Percentiles rank a stretch among this genome's conserved stretches.
phyloP scores from a whole-genome alignment of 179 eudicot genomes.

The Silene coronaria region DNA sequence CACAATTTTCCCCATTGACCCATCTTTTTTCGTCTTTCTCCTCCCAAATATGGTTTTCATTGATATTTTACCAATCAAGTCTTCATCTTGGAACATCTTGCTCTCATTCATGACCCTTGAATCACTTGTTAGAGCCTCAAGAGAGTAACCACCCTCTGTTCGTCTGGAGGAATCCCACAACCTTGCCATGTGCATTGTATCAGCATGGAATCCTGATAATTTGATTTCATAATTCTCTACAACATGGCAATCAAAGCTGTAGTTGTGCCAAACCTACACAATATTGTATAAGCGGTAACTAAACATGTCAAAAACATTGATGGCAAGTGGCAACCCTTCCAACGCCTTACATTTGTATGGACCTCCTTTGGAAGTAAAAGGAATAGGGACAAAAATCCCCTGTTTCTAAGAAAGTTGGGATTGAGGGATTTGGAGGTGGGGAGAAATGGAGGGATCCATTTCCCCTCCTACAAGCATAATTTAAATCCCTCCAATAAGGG shows the following conservation, averaged over 20 bases:
- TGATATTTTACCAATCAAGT: conserved; percentile 68
- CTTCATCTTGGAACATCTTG: conserved; percentile 31
- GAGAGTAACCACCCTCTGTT: conserved; percentile 83
- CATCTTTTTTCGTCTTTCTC: conserved; percentile 76
- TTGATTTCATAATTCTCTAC: conserved; percentile 77
- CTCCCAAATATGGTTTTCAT: conserved; percentile 90
- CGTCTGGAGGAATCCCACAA: conserved; percentile 90
- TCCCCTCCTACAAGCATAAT: neutral
- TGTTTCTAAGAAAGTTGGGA: neutral
- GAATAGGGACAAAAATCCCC: neutral
- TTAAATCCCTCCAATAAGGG: neutral
- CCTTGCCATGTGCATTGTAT: conserved; percentile 99
- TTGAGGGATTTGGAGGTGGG: neutral
- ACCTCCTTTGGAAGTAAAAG: neutral
- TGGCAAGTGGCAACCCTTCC: neutral
- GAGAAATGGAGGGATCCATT: neutral
- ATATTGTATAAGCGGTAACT: conserved; percentile 8
- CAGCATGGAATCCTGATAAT: conserved; percentile 85
- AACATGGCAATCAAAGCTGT: conserved; percentile 94
- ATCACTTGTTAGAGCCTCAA: conserved; percentile 84
- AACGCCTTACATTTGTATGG: neutral
- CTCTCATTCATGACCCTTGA: conserved; percentile 48
- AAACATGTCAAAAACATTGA: conserved; percentile 12
- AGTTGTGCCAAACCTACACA: conserved; percentile 98
- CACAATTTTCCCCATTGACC: conserved; percentile 68